phyloP scores from a whole-genome alignment of 768 basidiomycete genomes.

The Lactarius psammicola region DNA sequence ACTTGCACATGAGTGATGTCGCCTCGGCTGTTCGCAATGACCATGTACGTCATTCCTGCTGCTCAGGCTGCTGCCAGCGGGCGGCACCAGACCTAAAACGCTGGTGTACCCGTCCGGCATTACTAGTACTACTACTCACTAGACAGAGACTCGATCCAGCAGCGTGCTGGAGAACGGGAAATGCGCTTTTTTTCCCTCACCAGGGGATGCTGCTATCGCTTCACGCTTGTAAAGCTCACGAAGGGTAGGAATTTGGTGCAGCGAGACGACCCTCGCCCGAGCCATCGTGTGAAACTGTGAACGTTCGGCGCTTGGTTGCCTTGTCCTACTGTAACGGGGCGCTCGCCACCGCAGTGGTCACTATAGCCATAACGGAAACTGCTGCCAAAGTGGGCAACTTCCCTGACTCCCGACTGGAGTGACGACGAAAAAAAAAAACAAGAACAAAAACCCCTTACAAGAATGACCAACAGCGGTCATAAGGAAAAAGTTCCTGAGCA shows the following conservation, averaged over 20 bases:
- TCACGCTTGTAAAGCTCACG: conserved; percentile 49
- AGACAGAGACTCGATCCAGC: conserved; percentile 63
- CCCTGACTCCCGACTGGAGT: not conserved
- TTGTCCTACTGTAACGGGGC: not conserved
- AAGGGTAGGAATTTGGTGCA: conserved; percentile 57
- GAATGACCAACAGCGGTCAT: not conserved
- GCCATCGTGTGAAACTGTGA: not conserved
- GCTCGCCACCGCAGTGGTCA: not conserved
- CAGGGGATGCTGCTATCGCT: conserved; percentile 36
- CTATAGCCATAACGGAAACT: not conserved
- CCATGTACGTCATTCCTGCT: not conserved
- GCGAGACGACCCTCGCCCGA: conserved; percentile 28
- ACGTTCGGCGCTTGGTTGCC: not conserved
- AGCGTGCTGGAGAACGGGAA: conserved; percentile 41
- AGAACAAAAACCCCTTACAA: not conserved
- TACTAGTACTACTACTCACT: conserved; percentile 46
- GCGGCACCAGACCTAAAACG: not conserved
- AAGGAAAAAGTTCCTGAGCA: not conserved
- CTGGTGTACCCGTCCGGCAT: not conserved
- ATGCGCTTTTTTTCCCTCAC: conserved; percentile 36
- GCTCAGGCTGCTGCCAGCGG: not conserved
- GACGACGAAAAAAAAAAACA: not conserved
- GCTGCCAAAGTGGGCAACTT: not conserved
- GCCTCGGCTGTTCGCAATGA: conserved; percentile 52
- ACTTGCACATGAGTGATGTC: conserved; percentile 72